A percentile compares a stretch with the other conserved stretches of the same genome.
phyloP scores from a whole-genome alignment of 495 filamentous ascomycete genomes.

The Penicillium egyptiacum region DNA sequence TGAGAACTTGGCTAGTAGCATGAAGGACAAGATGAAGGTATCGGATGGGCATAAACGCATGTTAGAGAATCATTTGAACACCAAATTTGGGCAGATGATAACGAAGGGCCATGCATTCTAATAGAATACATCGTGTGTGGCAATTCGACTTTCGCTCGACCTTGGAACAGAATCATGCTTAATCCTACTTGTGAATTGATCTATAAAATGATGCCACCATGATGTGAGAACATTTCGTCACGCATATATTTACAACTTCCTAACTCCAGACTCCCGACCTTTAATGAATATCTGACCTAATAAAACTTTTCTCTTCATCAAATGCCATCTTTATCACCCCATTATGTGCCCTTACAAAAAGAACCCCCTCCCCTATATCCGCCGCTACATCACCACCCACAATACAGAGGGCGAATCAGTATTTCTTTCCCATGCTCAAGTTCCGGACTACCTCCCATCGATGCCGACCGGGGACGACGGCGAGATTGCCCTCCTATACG shows the following conservation, averaged over 20 bases:
- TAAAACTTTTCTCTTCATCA: not conserved
- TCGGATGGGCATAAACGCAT: constrained; percentile 31
- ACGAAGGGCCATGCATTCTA: not conserved
- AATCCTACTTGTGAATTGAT: not conserved
- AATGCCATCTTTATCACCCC: not conserved
- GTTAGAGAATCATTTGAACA: constrained; percentile 29
- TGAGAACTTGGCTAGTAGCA: constrained; percentile 34
- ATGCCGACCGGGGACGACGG: constrained; percentile 36
- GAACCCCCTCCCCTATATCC: constrained; percentile 37
- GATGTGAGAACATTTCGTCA: constrained; percentile 8
- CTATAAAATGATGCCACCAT: constrained; percentile 24
- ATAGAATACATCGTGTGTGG: not conserved
- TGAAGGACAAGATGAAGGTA: constrained; percentile 26
- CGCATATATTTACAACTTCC: not conserved
- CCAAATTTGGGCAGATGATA: constrained; percentile 20
- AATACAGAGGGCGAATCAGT: constrained; percentile 39
- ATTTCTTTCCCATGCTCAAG: constrained; percentile 37
- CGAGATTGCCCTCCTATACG: constrained; percentile 41
- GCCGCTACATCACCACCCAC: constrained; percentile 45
- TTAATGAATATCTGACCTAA: not conserved
- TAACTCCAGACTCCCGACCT: not conserved
- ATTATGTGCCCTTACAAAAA: constrained; percentile 20
- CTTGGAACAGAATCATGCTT: constrained; percentile 1
- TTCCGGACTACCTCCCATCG: constrained; percentile 36
- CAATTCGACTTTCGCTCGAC: not conserved